Conservation (phyloP, 2,329 filamentous ascomycete species). For the Beauveria varroae region DNA sequence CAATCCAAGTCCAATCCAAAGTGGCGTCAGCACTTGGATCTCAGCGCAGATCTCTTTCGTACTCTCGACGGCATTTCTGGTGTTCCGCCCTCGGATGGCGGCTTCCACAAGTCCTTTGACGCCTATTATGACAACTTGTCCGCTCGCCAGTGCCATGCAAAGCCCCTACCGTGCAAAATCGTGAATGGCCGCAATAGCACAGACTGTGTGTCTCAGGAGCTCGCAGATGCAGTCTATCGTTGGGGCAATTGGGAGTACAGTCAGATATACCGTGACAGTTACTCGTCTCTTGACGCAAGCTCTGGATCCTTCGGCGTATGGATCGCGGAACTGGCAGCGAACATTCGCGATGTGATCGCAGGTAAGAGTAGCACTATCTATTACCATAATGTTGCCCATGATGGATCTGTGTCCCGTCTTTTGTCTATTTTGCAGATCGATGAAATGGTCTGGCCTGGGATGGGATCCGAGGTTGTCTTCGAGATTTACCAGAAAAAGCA, state of each 20-base stretch:
- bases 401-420: conserved; percentile 62
- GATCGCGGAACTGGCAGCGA: conserved; percentile 61
- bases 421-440: conserved; percentile 65
- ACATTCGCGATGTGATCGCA: conserved; percentile 48
- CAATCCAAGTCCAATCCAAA: conserved; percentile 33
- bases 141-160: conserved; percentile 67
- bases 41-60: conserved; percentile 45
- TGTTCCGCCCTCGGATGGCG: conserved; percentile 44
- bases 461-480: conserved; percentile 73
- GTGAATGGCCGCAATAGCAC: conserved; percentile 36
- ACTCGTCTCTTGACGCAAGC: conserved; percentile 54
- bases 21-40: conserved; percentile 60
- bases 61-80: conserved; percentile 62
- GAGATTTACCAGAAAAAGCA: conserved; percentile 53
- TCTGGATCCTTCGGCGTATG: conserved; percentile 61
- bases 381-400: conserved; percentile 73
- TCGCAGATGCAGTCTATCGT: conserved; percentile 65
- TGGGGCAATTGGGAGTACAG: conserved; percentile 76
- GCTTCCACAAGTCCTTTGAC: conserved; percentile 66
- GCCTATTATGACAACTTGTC: conserved; percentile 84
- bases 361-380: conserved; percentile 42
- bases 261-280: conserved; percentile 64
- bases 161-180: conserved; percentile 62
- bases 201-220: conserved; percentile 52
- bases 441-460: conserved; percentile 76